Conservation (phyloP, 2,329 filamentous ascomycete genomes). For the Fonsecaea multimorphosa region DNA sequence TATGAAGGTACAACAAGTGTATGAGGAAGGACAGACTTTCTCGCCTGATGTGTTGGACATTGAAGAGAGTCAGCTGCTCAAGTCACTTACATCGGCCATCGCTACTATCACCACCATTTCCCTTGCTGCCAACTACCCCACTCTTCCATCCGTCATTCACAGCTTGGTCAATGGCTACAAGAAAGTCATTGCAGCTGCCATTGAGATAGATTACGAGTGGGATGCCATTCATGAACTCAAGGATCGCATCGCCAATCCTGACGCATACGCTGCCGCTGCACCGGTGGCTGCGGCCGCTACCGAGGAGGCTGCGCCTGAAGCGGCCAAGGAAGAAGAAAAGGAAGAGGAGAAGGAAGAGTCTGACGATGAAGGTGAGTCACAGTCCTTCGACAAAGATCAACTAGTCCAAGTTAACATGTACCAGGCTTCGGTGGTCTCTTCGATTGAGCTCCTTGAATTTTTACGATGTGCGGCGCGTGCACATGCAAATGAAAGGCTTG, state of each 20-base stretch:
- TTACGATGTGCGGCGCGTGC: constrained; percentile 39
- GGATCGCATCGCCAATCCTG: constrained; percentile 99
- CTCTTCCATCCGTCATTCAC: constrained; percentile 94
- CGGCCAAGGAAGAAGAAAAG: constrained; percentile 63
- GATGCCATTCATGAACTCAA: constrained; percentile 96
- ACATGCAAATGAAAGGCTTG: constrained; percentile 49
- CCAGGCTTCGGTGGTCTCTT: constrained; percentile 81
- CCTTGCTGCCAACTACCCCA: constrained; percentile 92
- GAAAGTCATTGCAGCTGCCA: constrained; percentile 87
- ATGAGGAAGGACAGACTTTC: constrained; percentile 97
- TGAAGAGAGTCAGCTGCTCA: constrained; percentile 90
- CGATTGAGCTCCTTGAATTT: constrained; percentile 55
- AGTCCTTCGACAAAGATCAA: constrained; percentile 40
- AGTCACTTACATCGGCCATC: constrained; percentile 79
- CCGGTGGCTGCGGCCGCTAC: constrained; percentile 68
- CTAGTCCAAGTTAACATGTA: constrained; percentile 45
- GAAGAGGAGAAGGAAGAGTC: constrained; percentile 71
- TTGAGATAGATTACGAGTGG: constrained; percentile 92
- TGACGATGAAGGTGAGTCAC: constrained; percentile 63
- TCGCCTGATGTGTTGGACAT: constrained; percentile 85
- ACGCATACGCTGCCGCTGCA: constrained; percentile 86
- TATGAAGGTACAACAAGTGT: constrained; percentile 95
- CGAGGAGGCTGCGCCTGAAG: constrained; percentile 58
- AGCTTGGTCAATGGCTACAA: constrained; percentile 98
- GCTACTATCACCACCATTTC: constrained; percentile 88